Conservation (phyloP, 1,139 yeast species). For the Scheffersomyces parashehatae region DNA sequence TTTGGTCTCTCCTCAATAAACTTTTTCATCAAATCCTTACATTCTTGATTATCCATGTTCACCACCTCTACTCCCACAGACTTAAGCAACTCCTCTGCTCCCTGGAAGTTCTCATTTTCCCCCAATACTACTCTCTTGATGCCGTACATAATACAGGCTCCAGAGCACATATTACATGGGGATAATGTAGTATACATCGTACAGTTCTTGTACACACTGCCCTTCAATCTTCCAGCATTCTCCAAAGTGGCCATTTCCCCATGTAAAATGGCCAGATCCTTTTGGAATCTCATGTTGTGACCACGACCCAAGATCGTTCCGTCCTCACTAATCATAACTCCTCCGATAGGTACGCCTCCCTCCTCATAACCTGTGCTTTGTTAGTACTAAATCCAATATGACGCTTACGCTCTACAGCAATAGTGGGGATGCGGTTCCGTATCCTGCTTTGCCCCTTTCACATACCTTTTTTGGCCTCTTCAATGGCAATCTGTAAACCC, state of each 20-base stretch:
- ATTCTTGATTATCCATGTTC: conserved; percentile 63
- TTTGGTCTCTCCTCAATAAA: conserved; percentile 77
- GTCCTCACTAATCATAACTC: conserved; percentile 70
- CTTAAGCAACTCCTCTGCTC: conserved; percentile 71
- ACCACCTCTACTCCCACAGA: conserved; percentile 73
- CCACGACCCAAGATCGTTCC: conserved; percentile 85
- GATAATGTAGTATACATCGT: conserved; percentile 89
- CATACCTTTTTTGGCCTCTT: conserved; percentile 67
- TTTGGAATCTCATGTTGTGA: conserved; percentile 86
- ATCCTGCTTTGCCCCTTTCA: conserved; percentile 5
- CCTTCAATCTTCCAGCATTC: conserved; percentile 82
- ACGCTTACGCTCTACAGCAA: too few relatives aligned
- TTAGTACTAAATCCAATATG: conserved; percentile 6
- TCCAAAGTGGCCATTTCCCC: conserved; percentile 91
- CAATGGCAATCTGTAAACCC: conserved; percentile 70
- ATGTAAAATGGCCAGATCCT: conserved; percentile 75
- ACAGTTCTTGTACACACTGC: conserved; percentile 64
- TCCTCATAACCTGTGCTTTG: conserved; percentile 53
- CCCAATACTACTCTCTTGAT: conserved; percentile 84
- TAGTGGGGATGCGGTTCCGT: background rate
- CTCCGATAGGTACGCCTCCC: conserved; percentile 92
- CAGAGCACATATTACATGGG: conserved; percentile 94
- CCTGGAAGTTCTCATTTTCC: conserved; percentile 76
- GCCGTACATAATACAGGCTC: conserved; percentile 88
- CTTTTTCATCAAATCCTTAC: conserved; percentile 71